Evolutionary conservation across 768 basidiomycete genomes (phyloP).

Genomic region (Xerocomus brunneocitrinus): DNA sequence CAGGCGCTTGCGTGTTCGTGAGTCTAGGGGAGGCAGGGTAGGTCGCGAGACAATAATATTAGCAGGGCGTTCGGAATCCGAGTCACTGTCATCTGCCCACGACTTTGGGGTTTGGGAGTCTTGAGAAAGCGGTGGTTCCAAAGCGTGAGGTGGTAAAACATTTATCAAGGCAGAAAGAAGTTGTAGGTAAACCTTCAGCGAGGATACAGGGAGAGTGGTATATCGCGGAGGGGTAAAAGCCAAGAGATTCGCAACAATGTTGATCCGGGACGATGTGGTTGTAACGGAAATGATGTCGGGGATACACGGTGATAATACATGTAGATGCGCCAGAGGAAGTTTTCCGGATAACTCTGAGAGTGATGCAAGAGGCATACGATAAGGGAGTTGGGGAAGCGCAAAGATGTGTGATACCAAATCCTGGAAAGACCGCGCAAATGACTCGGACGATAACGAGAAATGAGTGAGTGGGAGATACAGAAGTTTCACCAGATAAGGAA

Average conservation of each 20-base stretch:
- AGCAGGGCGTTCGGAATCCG: slow-evolving; percentile 35
- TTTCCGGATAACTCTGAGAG: slow-evolving; percentile 61
- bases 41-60: slow-evolving; percentile 33
- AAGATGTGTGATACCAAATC: slow-evolving; percentile 54
- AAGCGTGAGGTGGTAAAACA: slow-evolving; percentile 45
- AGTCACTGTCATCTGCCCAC: slow-evolving; percentile 35
- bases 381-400: slow-evolving; percentile 72
- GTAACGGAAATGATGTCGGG: slow-evolving; percentile 28
- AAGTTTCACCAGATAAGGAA: slow-evolving; percentile 28
- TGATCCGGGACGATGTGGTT: slow-evolving; percentile 36
- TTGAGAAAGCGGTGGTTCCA: slow-evolving; percentile 41
- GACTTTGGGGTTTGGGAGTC: slow-evolving; percentile 9
- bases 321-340: slow-evolving; percentile 50
- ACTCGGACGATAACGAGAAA: slow-evolving; percentile 31
- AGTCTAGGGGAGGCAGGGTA: slow-evolving; percentile 45
- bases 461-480: slow-evolving; percentile 20
- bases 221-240: slow-evolving; percentile 65
- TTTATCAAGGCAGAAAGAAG: slow-evolving; percentile 51
- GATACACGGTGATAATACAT: slow-evolving; percentile 29
- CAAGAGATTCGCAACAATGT: slow-evolving; percentile 70
- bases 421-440: slow-evolving; percentile 31
- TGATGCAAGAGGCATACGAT: slow-evolving; percentile 58
- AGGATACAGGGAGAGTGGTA: slow-evolving; percentile 38
- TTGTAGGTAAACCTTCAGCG: slow-evolving; percentile 50
- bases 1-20: slow-evolving; percentile 60